phyloP scores from a whole-genome alignment of 1,284 basidiomycete genomes.

The Melampsora americana region DNA sequence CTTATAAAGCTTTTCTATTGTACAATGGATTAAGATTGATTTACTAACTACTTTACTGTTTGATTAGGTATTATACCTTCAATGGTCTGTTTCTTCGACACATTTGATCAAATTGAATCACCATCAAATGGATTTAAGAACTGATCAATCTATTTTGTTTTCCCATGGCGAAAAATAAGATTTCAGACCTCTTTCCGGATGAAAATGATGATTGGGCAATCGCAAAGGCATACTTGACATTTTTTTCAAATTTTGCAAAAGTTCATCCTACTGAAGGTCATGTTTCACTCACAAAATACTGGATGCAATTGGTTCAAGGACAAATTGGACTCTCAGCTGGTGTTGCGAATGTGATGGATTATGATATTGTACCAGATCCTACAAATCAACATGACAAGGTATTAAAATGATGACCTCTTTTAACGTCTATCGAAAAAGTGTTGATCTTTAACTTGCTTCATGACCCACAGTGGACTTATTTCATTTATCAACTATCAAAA shows the following conservation, averaged over 20 bases:
- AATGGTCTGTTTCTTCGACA: slow-evolving; percentile 18
- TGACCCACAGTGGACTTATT: slow-evolving; percentile 27
- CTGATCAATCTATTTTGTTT: neutral
- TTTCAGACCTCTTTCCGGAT: slow-evolving; percentile 37
- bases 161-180: slow-evolving; percentile 5
- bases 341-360: slow-evolving; percentile 41
- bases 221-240: slow-evolving; percentile 39
- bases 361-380: slow-evolving; percentile 31
- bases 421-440: neutral
- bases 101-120: no score
- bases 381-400: slow-evolving; percentile 40
- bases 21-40: neutral
- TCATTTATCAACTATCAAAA: slow-evolving; percentile 35
- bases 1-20: neutral
- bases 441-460: neutral
- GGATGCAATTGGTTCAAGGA: slow-evolving; percentile 39
- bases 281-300: slow-evolving; percentile 29
- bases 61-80: slow-evolving; percentile 33
- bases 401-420: neutral
- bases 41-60: neutral
- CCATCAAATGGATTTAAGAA: neutral
- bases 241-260: slow-evolving; percentile 22
- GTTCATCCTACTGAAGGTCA: slow-evolving; percentile 43
- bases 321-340: slow-evolving; percentile 34
- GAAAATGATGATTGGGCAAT: slow-evolving; percentile 39